A percentile compares a stretch with the other conserved stretches of the same genome.
Conservation (phyloP, 1,139 yeast genomes). For the Hansenula sp. region DNA sequence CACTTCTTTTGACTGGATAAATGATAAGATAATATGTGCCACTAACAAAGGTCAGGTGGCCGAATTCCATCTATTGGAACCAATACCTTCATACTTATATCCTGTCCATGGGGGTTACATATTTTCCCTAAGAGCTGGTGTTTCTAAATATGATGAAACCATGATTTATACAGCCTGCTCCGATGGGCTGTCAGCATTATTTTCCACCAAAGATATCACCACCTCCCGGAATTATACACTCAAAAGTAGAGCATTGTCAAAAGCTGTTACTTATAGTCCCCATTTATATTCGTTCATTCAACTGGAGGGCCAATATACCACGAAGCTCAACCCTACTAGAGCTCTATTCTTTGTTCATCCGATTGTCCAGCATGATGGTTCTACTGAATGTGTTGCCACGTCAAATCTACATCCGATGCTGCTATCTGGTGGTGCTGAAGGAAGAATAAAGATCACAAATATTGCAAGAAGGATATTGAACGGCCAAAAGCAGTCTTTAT, state of each 20-base stretch:
- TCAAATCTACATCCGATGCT: constrained; percentile 57
- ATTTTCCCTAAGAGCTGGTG: constrained; percentile 39
- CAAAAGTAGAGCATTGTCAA: constrained; percentile 31
- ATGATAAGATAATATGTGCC: constrained; percentile 54
- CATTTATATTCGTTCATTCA: constrained; percentile 35
- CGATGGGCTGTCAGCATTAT: constrained; percentile 41
- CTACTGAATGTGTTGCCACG: constrained; percentile 34
- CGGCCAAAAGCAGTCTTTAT: constrained; percentile 33
- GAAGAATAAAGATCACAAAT: constrained; percentile 43
- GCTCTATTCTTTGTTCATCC: constrained; percentile 32
- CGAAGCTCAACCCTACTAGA: constrained; percentile 34
- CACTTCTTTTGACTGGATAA: constrained; percentile 53
- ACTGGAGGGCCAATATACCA: constrained; percentile 37
- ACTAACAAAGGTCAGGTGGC: constrained; percentile 62
- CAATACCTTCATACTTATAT: constrained; percentile 43
- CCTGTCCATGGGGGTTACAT: constrained; percentile 51
- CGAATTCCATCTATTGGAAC: constrained; percentile 46
- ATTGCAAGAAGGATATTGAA: constrained; percentile 37
- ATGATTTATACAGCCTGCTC: constrained; percentile 43
- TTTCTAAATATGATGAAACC: constrained; percentile 33
- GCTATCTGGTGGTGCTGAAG: constrained; percentile 61
- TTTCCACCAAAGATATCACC: constrained; percentile 39
- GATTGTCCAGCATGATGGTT: constrained; percentile 35
- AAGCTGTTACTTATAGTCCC: constrained; percentile 33
- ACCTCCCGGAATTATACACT: constrained; percentile 31